phyloP scores from a whole-genome alignment of 2,329 filamentous ascomycete genomes.

The Didymella sp. region DNA sequence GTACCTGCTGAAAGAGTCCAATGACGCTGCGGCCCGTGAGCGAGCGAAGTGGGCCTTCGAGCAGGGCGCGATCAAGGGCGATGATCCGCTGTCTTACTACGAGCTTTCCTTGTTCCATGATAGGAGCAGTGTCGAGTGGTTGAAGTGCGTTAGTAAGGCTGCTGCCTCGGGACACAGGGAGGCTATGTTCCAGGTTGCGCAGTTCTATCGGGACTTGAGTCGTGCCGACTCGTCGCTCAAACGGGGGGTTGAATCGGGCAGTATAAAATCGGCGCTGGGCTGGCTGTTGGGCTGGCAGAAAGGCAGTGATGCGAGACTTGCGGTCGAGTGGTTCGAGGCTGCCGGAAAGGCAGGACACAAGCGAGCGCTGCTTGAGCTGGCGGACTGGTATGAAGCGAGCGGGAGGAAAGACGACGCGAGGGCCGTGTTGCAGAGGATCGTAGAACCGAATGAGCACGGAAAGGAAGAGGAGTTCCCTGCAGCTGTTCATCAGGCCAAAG shows the following conservation, averaged over 20 bases:
- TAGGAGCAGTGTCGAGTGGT: conserved; percentile 47
- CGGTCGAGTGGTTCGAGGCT: conserved; percentile 41
- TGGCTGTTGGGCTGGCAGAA: conserved; percentile 35
- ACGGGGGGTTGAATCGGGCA: neutral
- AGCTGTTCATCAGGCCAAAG: conserved; percentile 32
- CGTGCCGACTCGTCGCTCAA: neutral
- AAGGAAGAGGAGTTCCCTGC: conserved; percentile 38
- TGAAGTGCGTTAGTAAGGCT: conserved; percentile 55
- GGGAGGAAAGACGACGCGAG: conserved; percentile 27
- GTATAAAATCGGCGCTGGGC: conserved; percentile 27
- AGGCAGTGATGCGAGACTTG: conserved; percentile 26
- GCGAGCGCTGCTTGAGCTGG: conserved; percentile 36
- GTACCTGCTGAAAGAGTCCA: conserved; percentile 27
- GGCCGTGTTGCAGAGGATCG: conserved; percentile 23
- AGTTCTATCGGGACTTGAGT: conserved; percentile 49
- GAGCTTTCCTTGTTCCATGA: conserved; percentile 43
- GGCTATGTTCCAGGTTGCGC: conserved; percentile 49
- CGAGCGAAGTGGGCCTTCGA: conserved; percentile 43
- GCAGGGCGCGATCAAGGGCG: conserved; percentile 48
- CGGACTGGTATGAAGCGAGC: conserved; percentile 25
- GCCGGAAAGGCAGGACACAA: conserved; percentile 41
- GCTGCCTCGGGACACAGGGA: conserved; percentile 51
- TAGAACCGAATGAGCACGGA: conserved; percentile 18
- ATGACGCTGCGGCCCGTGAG: conserved; percentile 22
- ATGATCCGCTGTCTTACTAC: conserved; percentile 55